Percentiles rank a stretch among this genome's conserved stretches.
phyloP scores from a whole-genome alignment of 164 flowering plant species.

The Nymphaea colorata region DNA sequence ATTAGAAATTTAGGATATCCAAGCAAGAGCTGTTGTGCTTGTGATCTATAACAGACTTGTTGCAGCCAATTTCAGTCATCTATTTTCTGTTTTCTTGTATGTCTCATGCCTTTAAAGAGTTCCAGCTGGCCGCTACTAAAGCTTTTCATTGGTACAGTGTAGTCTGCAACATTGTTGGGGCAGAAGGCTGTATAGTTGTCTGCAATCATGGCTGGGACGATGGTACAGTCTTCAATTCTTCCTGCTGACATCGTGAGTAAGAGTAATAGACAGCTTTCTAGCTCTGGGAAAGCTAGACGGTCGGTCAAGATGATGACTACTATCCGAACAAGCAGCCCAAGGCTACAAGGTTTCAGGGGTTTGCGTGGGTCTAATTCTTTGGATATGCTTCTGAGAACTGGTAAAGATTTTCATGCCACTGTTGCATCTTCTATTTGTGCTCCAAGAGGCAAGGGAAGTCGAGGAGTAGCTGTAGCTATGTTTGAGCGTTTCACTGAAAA shows the following conservation, averaged over 20 bases:
- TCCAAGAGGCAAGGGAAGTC: constrained; percentile 28
- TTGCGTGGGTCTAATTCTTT: constrained; percentile 49
- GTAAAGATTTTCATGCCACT: constrained; percentile 39
- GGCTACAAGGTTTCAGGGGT: constrained; percentile 36
- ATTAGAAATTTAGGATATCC: no score
- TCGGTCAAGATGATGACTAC: constrained; percentile 32
- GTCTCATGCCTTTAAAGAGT: no score
- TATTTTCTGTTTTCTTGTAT: no score
- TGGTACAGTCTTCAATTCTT: constrained; percentile 45
- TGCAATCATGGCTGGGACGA: constrained; percentile 51
- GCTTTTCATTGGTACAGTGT: neutral
- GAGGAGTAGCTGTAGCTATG: constrained; percentile 46
- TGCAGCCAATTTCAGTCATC: no score
- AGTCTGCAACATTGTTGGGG: neutral
- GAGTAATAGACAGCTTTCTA: constrained; percentile 17
- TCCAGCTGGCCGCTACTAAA: no score
- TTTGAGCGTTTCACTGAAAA: constrained; percentile 46
- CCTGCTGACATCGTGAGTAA: constrained; percentile 23
- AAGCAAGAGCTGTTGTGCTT: no score
- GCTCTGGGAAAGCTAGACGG: constrained; percentile 32
- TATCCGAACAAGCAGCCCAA: constrained; percentile 2
- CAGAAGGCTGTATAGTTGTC: neutral
- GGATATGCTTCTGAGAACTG: constrained; percentile 22
- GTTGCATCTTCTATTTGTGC: constrained; percentile 30
- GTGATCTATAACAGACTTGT: no score